Base-by-base conservation (phyloP, 345 rosid species). In the Eucalyptus rudis region DNA sequence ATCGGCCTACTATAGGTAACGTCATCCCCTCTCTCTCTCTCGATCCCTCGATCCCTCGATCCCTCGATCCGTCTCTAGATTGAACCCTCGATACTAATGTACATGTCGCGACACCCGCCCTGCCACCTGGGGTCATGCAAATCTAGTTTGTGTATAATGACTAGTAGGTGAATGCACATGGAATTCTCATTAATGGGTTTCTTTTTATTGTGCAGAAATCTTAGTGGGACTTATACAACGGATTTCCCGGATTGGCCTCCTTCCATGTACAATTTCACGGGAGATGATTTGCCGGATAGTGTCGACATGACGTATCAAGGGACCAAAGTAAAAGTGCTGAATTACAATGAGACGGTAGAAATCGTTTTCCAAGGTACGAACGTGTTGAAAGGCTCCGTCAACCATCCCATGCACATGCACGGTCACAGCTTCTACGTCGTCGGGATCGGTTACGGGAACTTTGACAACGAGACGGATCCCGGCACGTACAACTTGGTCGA, bases 331-430 rank as follows among this genome's bases (percentile, higher is more conserved):
- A 93, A 88, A 58, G 88, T 92, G 3, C 11, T 89, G 58, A 54
- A 36, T 27, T 90, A 62, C 50, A 85, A 85, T 16, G 92, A 89
- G 85, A 24, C 86, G 19, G 86, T 87, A n/a, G 92, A 90, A 43
- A 59, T 87, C n/a, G 89, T 90, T 14, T 89, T 89, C 68, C 92
- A 90, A 90, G 90, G 90, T 56, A 90, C 90, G 16, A 66, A 50
- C 87, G 40, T 90, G 24, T 52, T 80, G 52, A 86, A 87, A 4
- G 90, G 88, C 10, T 51, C 92, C 12, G 59, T 33, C 6, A 79
- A 87, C 50, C 91, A 88, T n/a, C 91, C 91, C 25, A 88, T 90
- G 91, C 91, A 88, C 68, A 11, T 90, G 19, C 91, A 90, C 45
- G 91, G 91, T 6, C 59, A 85, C 31, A 90, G 88, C 87, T 90